A percentile compares a stretch with the other conserved stretches of the same genome.
Conservation (phyloP, 2,329 filamentous ascomycete species). For the Verticillium tricorpus region DNA sequence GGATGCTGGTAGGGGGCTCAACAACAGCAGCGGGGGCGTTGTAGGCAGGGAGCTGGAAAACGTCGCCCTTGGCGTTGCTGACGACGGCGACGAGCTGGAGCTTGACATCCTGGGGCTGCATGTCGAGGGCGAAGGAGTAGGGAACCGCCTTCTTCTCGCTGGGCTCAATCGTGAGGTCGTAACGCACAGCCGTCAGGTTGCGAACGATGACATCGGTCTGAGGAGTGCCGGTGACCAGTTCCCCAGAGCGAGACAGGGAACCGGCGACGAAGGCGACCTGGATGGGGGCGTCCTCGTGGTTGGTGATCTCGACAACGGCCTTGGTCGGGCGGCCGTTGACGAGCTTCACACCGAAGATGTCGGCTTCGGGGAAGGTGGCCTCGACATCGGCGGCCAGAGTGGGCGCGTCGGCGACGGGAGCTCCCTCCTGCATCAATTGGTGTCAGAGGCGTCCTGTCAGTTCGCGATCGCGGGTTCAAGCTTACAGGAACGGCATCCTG, state of each 20-base stretch:
- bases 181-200: constrained; percentile 78
- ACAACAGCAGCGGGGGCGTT: constrained; percentile 82
- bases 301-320: constrained; percentile 76
- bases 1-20: constrained; percentile 84
- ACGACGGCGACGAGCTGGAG: constrained; percentile 75
- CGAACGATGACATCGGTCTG: constrained; percentile 59
- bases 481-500: constrained; percentile 49
- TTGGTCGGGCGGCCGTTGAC: constrained; percentile 87
- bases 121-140: constrained; percentile 83
- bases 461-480: constrained; percentile 16
- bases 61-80: constrained; percentile 56
- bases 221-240: constrained; percentile 43
- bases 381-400: constrained; percentile 59
- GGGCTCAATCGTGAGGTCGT: constrained; percentile 67
- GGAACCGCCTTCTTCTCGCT: constrained; percentile 73
- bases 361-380: constrained; percentile 62
- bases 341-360: constrained; percentile 92
- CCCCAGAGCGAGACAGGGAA: constrained; percentile 57
- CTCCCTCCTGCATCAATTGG: neutral
- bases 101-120: constrained; percentile 85
- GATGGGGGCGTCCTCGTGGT: constrained; percentile 75
- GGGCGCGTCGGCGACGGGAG: constrained; percentile 16
- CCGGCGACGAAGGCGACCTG: constrained; percentile 74
- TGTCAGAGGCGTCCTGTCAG: constrained; percentile 14
- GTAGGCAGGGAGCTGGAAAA: constrained; percentile 76